These are phyloP conservation scores for Fusarium longipes DNA, from an alignment of 2,329 filamentous ascomycete genomes.

Conservation along the genomic window DNA sequence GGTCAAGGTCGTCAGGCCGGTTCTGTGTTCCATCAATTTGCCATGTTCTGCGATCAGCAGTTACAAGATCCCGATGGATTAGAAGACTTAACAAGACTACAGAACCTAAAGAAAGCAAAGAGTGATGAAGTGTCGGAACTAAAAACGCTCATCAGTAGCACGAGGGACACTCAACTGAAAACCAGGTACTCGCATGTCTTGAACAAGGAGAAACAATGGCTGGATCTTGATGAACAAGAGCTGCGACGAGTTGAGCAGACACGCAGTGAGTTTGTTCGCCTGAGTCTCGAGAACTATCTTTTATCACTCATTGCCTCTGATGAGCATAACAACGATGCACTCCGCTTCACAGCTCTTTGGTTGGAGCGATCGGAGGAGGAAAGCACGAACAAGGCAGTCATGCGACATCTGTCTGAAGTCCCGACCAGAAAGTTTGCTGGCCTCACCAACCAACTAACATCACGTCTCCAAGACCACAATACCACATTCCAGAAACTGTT, in stretches of 20 bases:
- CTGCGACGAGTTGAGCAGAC: slow-evolving; percentile 81
- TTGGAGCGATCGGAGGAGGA: slow-evolving; percentile 84
- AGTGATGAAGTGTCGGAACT: slow-evolving; percentile 82
- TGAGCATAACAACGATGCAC: slow-evolving; percentile 85
- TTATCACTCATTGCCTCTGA: slow-evolving; percentile 87
- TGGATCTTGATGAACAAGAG: slow-evolving; percentile 89
- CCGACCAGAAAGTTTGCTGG: slow-evolving; percentile 92
- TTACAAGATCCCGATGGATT: slow-evolving; percentile 85
- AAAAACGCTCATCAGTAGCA: slow-evolving; percentile 66
- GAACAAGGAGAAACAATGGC: slow-evolving; percentile 84
- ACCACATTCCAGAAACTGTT: slow-evolving; percentile 82
- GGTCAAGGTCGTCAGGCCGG: slow-evolving; percentile 79
- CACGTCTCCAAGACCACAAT: slow-evolving; percentile 80
- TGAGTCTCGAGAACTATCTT: slow-evolving; percentile 93
- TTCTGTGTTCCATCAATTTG: slow-evolving; percentile 93
- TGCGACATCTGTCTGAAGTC: slow-evolving; percentile 75
- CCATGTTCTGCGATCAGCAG: slow-evolving; percentile 93
- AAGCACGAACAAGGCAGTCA: slow-evolving; percentile 81
- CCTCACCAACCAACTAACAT: slow-evolving; percentile 95
- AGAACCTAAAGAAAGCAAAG: slow-evolving; percentile 83
- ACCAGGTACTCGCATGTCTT: slow-evolving; percentile 70
- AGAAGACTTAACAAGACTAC: slow-evolving; percentile 85
- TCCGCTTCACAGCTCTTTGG: slow-evolving; percentile 95
- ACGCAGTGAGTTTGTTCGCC: slow-evolving; percentile 83
- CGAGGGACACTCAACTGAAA: slow-evolving; percentile 64